Evolutionary conservation across 2,329 filamentous ascomycete genomes (phyloP).

Genomic region (Colletotrichum tabaci): DNA sequence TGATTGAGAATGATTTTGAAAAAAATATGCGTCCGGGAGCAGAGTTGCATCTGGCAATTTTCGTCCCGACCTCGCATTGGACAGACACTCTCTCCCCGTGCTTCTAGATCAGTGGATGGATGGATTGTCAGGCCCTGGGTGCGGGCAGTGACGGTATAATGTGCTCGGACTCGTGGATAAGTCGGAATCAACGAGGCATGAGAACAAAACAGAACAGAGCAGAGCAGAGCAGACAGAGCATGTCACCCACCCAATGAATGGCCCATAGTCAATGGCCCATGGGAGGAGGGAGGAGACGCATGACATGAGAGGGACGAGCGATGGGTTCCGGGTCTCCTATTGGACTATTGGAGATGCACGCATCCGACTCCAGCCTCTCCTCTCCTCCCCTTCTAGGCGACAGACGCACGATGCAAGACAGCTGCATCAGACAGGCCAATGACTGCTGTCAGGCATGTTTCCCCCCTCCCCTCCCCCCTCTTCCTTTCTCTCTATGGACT

Average conservation of each 20-base stretch:
- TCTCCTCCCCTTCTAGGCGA: background rate
- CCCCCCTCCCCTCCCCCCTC: background rate
- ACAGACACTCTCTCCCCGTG: background rate
- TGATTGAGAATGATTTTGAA: background rate
- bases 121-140: too few relatives aligned
- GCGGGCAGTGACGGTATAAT: too few relatives aligned
- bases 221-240: too few relatives aligned
- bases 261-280: too few relatives aligned
- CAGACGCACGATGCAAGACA: conserved; percentile 13
- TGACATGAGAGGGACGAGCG: conserved; percentile 13
- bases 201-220: too few relatives aligned
- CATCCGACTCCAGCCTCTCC: background rate
- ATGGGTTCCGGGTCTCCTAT: background rate
- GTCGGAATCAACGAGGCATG: too few relatives aligned
- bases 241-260: too few relatives aligned
- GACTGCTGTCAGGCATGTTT: background rate
- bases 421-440: conserved; percentile 11
- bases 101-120: background rate
- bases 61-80: conserved; percentile 26
- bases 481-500: background rate
- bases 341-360: background rate
- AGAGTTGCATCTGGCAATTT: conserved; percentile 35
- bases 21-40: conserved; percentile 13
- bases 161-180: too few relatives aligned
- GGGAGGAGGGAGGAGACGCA: too few relatives aligned